Conservation (phyloP, 495 filamentous ascomycete genomes). For the Pyrenula massariospora region DNA sequence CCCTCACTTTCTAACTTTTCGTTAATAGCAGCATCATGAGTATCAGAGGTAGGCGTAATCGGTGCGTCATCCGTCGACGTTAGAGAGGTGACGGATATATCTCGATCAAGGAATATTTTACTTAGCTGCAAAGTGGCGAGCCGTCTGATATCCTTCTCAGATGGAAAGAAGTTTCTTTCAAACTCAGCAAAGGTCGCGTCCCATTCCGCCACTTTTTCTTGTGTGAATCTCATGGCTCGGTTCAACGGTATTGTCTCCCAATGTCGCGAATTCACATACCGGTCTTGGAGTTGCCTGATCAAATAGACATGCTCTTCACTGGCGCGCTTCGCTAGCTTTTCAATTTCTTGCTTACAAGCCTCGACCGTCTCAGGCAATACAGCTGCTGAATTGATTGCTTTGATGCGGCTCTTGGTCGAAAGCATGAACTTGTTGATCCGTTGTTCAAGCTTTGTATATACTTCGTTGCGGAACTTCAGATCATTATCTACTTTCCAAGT, state of each 20-base stretch:
- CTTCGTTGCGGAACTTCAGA: slow-evolving; percentile 81
- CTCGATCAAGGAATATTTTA: slow-evolving; percentile 84
- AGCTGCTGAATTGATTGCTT: slow-evolving; percentile 80
- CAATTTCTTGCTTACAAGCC: slow-evolving; percentile 69
- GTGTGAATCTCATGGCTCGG: slow-evolving; percentile 70
- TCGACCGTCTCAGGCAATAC: slow-evolving; percentile 78
- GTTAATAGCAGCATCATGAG: slow-evolving; percentile 11
- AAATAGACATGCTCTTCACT: slow-evolving; percentile 68
- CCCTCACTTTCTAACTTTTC: slow-evolving; percentile 26
- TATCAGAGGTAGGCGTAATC: slow-evolving; percentile 27
- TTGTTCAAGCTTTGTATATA: slow-evolving; percentile 66
- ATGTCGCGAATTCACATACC: slow-evolving; percentile 85
- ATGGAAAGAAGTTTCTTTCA: slow-evolving; percentile 87
- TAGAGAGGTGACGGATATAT: slow-evolving; percentile 61
- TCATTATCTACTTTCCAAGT: slow-evolving; percentile 98
- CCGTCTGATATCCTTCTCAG: slow-evolving; percentile 91
- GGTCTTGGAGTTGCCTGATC: slow-evolving; percentile 67
- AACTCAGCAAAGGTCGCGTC: slow-evolving; percentile 81
- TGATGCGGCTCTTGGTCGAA: slow-evolving; percentile 72
- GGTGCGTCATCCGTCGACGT: slow-evolving; percentile 46
- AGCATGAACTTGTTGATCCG: slow-evolving; percentile 74
- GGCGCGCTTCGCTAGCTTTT: slow-evolving; percentile 57
- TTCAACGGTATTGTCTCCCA: slow-evolving; percentile 95
- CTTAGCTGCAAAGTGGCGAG: slow-evolving; percentile 85
- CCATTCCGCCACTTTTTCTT: slow-evolving; percentile 91